Evolutionary conservation across 108 stramenopile species (phyloP).

Genomic region (Aurantiochytrium sp.): DNA sequence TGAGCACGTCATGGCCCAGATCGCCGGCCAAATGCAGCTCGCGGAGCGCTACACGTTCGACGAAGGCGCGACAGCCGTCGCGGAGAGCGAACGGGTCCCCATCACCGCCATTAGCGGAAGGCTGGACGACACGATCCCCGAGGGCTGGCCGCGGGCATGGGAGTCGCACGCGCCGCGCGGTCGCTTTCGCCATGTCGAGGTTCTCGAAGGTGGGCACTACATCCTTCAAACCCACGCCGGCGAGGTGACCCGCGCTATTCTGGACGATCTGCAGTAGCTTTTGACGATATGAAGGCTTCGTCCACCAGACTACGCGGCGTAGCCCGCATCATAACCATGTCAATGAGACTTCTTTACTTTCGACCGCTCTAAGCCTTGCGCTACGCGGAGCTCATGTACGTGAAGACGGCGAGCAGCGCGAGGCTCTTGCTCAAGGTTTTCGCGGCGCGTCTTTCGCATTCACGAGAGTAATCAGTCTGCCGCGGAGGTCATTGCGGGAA

Average conservation of each 20-base stretch:
- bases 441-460: too few relatives aligned
- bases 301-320: too few relatives aligned
- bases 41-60: neutral
- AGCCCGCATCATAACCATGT: too few relatives aligned
- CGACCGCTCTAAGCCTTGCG: too few relatives aligned
- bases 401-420: too few relatives aligned
- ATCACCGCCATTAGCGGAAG: neutral
- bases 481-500: too few relatives aligned
- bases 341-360: too few relatives aligned
- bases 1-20: slow-evolving; percentile 19
- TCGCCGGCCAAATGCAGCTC: slow-evolving; percentile 24
- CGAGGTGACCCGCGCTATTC: neutral
- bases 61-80: neutral
- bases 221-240: neutral
- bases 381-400: too few relatives aligned
- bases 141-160: neutral
- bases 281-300: too few relatives aligned
- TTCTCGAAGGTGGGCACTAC: slow-evolving; percentile 19
- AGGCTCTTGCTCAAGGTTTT: too few relatives aligned
- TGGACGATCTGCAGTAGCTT: neutral
- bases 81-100: neutral
- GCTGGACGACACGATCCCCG: neutral
- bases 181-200: neutral
- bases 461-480: too few relatives aligned
- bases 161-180: neutral